These are phyloP conservation scores for Holtermanniella nyarrowii DNA, from an alignment of 768 basidiomycete species.

Conservation along the genomic window DNA sequence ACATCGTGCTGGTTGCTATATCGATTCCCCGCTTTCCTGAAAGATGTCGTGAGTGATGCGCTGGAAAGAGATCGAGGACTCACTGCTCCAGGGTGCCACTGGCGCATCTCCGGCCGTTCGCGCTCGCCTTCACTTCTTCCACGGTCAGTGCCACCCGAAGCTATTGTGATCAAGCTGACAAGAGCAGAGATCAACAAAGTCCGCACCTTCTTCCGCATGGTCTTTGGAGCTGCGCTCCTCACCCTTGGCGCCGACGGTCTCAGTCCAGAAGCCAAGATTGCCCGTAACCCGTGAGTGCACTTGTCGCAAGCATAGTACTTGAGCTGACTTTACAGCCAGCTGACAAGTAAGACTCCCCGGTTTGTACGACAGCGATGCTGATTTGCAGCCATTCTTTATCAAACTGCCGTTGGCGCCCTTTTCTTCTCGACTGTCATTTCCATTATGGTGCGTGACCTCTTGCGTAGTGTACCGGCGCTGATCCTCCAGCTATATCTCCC, in stretches of 20 bases:
- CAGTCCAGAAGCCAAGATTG: slow-evolving; percentile 11
- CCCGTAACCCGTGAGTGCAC: slow-evolving; percentile 9
- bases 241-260: slow-evolving; percentile 21
- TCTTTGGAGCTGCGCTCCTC: slow-evolving; percentile 11
- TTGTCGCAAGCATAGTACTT: not conserved
- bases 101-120: slow-evolving; percentile 29
- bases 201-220: slow-evolving; percentile 20
- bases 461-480: no score
- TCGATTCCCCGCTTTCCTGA: slow-evolving; percentile 22
- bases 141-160: slow-evolving; percentile 7
- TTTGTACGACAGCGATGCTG: not conserved
- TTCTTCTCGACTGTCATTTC: slow-evolving; percentile 18
- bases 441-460: slow-evolving; percentile 6
- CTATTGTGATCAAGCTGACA: not conserved
- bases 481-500: slow-evolving; percentile 19
- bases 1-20: not conserved
- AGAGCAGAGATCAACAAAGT: slow-evolving; percentile 21
- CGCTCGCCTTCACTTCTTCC: slow-evolving; percentile 24
- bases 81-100: slow-evolving; percentile 14
- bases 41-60: slow-evolving; percentile 17
- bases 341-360: slow-evolving; percentile 2
- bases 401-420: slow-evolving; percentile 12
- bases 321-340: not conserved
- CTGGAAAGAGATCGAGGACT: not conserved
- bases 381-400: slow-evolving; percentile 10